Evolutionary conservation across 2,329 filamentous ascomycete genomes (phyloP).

Genomic region (Pseudogymnoascus sp.): DNA sequence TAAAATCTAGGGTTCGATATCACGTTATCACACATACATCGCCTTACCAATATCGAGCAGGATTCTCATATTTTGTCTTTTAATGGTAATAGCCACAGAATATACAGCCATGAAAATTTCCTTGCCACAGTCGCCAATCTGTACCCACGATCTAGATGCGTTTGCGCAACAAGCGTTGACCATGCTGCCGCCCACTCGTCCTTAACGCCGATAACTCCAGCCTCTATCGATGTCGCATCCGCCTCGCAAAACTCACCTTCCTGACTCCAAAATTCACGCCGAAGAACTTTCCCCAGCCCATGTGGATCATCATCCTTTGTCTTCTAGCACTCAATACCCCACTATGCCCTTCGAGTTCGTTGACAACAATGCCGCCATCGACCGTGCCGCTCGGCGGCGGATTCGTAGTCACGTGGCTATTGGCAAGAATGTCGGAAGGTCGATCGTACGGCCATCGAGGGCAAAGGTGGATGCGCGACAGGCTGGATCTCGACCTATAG

Average conservation of each 20-base stretch:
- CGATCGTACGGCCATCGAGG: conserved; percentile 9
- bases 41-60: neutral
- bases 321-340: neutral
- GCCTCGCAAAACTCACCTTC: neutral
- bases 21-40: neutral
- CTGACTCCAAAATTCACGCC: neutral
- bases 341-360: conserved; percentile 14
- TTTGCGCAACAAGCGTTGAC: neutral
- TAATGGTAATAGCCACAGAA: neutral
- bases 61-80: neutral
- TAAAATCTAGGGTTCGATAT: too few species aligned
- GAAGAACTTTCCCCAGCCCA: neutral
- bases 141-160: neutral
- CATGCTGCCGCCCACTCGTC: neutral
- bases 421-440: conserved; percentile 17
- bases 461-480: neutral
- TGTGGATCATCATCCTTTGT: neutral
- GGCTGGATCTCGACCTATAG: neutral
- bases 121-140: neutral
- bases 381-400: conserved; percentile 11
- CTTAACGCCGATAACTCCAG: neutral
- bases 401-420: conserved; percentile 17
- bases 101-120: neutral
- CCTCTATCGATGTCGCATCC: neutral
- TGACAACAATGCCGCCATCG: conserved; percentile 13